Evolutionary conservation across 495 filamentous ascomycete genomes (phyloP).

Genomic region (Podospora australis): DNA sequence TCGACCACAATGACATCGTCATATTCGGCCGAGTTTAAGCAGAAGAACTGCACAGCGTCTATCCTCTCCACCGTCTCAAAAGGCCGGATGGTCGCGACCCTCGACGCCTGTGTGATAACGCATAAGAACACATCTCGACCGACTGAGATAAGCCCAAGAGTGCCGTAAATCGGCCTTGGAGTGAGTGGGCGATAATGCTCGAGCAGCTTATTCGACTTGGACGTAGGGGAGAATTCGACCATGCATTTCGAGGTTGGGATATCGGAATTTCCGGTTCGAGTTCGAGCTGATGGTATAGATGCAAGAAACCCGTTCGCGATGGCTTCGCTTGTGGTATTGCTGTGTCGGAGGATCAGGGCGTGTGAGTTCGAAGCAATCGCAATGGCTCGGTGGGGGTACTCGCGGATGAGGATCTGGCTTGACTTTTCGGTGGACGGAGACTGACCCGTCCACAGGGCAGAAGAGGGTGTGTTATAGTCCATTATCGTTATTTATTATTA

Average conservation of each 20-base stretch:
- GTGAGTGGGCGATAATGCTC: conserved; percentile 66
- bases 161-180: conserved; percentile 73
- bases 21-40: conserved; percentile 75
- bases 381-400: conserved; percentile 79
- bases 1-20: conserved; percentile 63
- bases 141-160: conserved; percentile 82
- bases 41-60: conserved; percentile 84
- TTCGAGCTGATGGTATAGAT: conserved; percentile 37
- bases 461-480: conserved; percentile 22
- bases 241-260: conserved; percentile 57
- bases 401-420: conserved; percentile 57
- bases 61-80: conserved; percentile 87
- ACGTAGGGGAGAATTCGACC: conserved; percentile 76
- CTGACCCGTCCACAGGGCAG: conserved; percentile 27
- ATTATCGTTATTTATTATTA: too few relatives aligned
- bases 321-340: conserved; percentile 46
- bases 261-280: conserved; percentile 31
- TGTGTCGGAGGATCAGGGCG: conserved; percentile 77
- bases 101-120: conserved; percentile 70
- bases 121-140: conserved; percentile 84
- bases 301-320: conserved; percentile 46
- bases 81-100: conserved; percentile 75
- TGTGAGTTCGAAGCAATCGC: conserved; percentile 72
- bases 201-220: conserved; percentile 59
- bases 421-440: conserved; percentile 39